Evolutionary conservation across 768 basidiomycete species (phyloP), one percentile per base, ranked within the genome.

Genomic region (Imleria badia): DNA sequence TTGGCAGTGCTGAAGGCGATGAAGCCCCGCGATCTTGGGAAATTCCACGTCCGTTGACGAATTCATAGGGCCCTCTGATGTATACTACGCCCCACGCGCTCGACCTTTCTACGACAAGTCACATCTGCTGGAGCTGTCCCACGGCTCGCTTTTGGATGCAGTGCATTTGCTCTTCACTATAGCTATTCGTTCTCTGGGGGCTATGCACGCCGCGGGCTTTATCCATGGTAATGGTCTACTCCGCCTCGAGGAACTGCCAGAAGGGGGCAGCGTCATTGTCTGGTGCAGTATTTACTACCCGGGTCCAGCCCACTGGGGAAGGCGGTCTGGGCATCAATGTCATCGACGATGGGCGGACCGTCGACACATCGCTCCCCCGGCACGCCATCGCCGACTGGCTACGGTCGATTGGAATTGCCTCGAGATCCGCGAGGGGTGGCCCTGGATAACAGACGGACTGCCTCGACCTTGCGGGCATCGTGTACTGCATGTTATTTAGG

Each of bases 181-280:
- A 98, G 70, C 82, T 98, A 7, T 72, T 98, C 86, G 86, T 26
- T 73, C 90, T 11, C 72, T 98, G 39, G 94, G 95, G 66, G 85
- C 80, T 17, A 81, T 98, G 68, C 97, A 98, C 69, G 52, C 66
- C 15, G 75, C 79, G 0, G 91, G 93, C 12, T 91, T 98, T 75
- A 91, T 99, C 61, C 97, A 99, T 65, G 96, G 97, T 74, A 99
- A 99, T 73, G 97, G 95, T 68, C 81, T 99, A 17, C 77, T 98
- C 10, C 85, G 97, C 6, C 79, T 99, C 42, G 89, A 93, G 59
- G 89, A 91, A 48, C 85, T 89, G 6, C 86, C 87, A 2, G 86
- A 85, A 4, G n/a, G 85, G 85, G 1, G 71, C 80, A 1, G 76
- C 85, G 0, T 78, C 82, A 1, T 93, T 95, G 87, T 80, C 84